These are phyloP conservation scores for Halophytophthora batemanensis DNA, from an alignment of 352 stramenopile species.

Conservation along the genomic window DNA sequence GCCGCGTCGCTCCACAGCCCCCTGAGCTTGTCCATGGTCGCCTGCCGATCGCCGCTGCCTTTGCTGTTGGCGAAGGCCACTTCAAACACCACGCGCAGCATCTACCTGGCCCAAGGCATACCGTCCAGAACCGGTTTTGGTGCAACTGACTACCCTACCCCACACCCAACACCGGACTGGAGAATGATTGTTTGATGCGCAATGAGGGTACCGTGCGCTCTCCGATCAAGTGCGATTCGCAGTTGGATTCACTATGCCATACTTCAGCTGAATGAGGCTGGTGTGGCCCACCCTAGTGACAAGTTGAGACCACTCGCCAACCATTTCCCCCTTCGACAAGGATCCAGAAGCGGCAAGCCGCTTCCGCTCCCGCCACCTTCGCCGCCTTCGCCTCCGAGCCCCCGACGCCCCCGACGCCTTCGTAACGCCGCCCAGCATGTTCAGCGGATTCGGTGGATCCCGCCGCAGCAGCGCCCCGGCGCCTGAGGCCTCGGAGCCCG, in stretches of 20 bases:
- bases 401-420: slow-evolving; percentile 1
- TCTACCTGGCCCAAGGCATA: not conserved
- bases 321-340: slow-evolving; percentile 12
- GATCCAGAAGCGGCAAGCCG: slow-evolving; percentile 1
- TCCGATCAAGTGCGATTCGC: not conserved
- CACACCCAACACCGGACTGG: too few species aligned
- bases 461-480: slow-evolving; percentile 30
- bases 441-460: slow-evolving; percentile 54
- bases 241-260: too few species aligned
- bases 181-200: too few species aligned
- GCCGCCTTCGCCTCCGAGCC: too few species aligned
- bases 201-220: too few species aligned
- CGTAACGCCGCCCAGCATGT: slow-evolving; percentile 35
- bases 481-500: slow-evolving; percentile 18
- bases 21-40: slow-evolving; percentile 28
- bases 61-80: slow-evolving; percentile 10
- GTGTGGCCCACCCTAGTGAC: too few species aligned
- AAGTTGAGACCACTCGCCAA: not conserved
- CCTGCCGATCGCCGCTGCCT: not conserved
- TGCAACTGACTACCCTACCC: too few species aligned
- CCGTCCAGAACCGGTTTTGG: too few species aligned
- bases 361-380: not conserved
- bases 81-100: slow-evolving; percentile 16
- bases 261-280: too few species aligned
- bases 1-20: slow-evolving; percentile 8